Evolutionary conservation across 352 stramenopile genomes (phyloP).

Genomic region (Hyaloperonospora arabidopsidis): DNA sequence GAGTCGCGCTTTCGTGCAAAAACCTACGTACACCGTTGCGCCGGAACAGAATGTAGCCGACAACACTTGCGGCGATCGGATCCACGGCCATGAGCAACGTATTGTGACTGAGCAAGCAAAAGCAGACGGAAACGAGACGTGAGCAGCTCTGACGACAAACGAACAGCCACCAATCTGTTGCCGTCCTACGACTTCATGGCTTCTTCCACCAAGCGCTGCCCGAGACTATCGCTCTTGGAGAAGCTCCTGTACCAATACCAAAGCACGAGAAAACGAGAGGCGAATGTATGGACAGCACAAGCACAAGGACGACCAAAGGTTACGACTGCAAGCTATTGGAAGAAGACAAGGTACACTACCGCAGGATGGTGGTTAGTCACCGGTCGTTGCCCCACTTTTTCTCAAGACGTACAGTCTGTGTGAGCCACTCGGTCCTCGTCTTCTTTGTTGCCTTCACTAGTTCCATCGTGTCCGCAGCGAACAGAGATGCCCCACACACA

Average conservation of each 20-base stretch:
- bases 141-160: background rate
- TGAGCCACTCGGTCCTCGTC: constrained; percentile 21
- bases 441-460: constrained; percentile 29
- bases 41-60: constrained; percentile 41
- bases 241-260: constrained; percentile 27
- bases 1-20: background rate
- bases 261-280: constrained; percentile 6
- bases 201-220: constrained; percentile 28
- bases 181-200: constrained; percentile 19
- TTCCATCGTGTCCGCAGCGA: constrained; percentile 2
- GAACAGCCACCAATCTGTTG: background rate
- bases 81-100: constrained; percentile 32
- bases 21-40: constrained; percentile 29
- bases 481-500: background rate
- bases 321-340: too few species aligned
- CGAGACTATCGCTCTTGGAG: constrained; percentile 36
- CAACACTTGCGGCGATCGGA: constrained; percentile 8
- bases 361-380: background rate
- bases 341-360: too few species aligned
- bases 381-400: constrained; percentile 13
- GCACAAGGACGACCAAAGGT: too few species aligned
- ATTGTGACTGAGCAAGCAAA: constrained; percentile 26
- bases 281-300: background rate
- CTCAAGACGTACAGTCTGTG: constrained; percentile 26
- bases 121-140: background rate